A percentile compares a stretch with the other conserved stretches of the same genome.
Conservation (phyloP, 2,329 filamentous ascomycete species). For the Pestalotiopsis fici region DNA sequence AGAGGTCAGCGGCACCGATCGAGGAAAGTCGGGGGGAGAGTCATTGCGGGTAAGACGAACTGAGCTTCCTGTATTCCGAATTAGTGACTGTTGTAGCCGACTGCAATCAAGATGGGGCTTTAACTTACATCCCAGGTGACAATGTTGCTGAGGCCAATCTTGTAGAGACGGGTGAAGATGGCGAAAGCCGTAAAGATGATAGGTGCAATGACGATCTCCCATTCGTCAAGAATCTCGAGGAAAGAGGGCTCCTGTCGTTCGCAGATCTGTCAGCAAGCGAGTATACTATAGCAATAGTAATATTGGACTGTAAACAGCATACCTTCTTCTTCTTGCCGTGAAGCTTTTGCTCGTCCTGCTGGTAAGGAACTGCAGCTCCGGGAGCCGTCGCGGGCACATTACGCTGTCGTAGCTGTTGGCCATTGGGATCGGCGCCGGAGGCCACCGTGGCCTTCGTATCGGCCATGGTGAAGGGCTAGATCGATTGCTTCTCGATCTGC, state of each 20-base stretch:
- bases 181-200: slow-evolving; percentile 63
- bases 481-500: neutral
- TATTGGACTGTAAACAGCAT: slow-evolving; percentile 10
- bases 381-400: slow-evolving; percentile 46
- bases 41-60: slow-evolving; percentile 39
- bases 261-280: slow-evolving; percentile 1
- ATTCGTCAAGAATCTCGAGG: slow-evolving; percentile 62
- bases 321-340: slow-evolving; percentile 58
- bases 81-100: neutral
- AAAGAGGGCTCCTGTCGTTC: slow-evolving; percentile 51
- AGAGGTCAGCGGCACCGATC: slow-evolving; percentile 25
- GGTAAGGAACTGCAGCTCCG: slow-evolving; percentile 34
- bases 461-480: slow-evolving; percentile 43
- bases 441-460: slow-evolving; percentile 55
- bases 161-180: slow-evolving; percentile 68
- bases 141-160: slow-evolving; percentile 68
- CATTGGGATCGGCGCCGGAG: slow-evolving; percentile 58
- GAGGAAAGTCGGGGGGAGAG: slow-evolving; percentile 1
- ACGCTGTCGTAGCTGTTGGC: slow-evolving; percentile 58
- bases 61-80: slow-evolving; percentile 52
- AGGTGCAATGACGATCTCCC: slow-evolving; percentile 63
- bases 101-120: neutral
- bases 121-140: slow-evolving; percentile 61
- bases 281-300: neutral
- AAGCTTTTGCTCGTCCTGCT: slow-evolving; percentile 63